Conservation (phyloP, 2,329 filamentous ascomycete genomes). For the Colletotrichum filicis region DNA sequence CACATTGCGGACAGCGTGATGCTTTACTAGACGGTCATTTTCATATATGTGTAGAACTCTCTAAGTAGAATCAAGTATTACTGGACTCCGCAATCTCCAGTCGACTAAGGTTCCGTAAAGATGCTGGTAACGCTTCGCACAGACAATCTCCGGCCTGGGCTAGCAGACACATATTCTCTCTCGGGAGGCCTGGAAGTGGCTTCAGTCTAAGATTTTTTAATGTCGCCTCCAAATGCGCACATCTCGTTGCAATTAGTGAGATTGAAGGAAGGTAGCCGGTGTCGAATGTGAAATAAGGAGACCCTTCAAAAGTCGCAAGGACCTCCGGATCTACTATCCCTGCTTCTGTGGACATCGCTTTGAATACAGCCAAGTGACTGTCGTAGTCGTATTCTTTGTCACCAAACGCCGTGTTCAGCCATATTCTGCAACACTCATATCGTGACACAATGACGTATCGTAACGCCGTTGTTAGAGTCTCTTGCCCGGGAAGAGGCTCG, state of each 20-base stretch:
- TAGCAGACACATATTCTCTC: constrained; percentile 4
- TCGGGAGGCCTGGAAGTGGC: constrained; percentile 3
- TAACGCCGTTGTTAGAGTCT: not conserved
- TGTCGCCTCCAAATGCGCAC: constrained; percentile 6
- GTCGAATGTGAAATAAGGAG: not conserved
- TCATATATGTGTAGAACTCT: too few relatives aligned
- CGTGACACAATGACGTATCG: not conserved
- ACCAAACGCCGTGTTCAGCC: constrained; percentile 5
- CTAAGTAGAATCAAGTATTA: too few relatives aligned
- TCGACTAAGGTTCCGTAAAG: not conserved
- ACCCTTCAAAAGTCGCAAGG: not conserved
- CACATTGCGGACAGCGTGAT: too few relatives aligned
- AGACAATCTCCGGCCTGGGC: not conserved
- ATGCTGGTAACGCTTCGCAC: not conserved
- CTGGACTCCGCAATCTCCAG: not conserved
- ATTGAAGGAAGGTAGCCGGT: constrained; percentile 15
- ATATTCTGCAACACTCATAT: constrained; percentile 3
- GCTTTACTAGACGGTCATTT: too few relatives aligned
- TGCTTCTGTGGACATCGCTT: not conserved
- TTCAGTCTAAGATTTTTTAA: not conserved
- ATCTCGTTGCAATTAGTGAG: not conserved
- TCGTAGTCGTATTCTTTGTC: not conserved
- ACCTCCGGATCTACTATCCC: not conserved
- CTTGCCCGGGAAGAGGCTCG: not conserved
- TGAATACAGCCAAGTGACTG: not conserved